These are phyloP conservation scores for Scleroderma bovista DNA, from an alignment of 768 basidiomycete genomes.

Conservation along the genomic window DNA sequence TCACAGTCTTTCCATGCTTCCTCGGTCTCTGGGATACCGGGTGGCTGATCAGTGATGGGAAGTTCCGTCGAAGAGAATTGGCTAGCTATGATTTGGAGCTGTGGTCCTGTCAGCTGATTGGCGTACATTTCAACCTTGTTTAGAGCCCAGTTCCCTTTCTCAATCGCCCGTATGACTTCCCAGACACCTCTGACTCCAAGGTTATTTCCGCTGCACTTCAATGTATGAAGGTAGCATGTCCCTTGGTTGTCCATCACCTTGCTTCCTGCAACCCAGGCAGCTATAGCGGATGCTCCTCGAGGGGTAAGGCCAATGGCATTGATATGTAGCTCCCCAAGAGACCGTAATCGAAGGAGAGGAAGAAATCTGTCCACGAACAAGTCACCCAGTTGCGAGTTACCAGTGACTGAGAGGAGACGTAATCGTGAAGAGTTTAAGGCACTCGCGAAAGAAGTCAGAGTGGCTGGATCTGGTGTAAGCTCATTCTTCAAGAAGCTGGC, in stretches of 20 bases:
- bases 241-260: slow-evolving; percentile 7
- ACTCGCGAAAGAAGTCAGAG: slow-evolving; percentile 36
- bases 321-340: slow-evolving; percentile 49
- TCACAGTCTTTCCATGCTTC: slow-evolving; percentile 32
- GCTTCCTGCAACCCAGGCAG: slow-evolving; percentile 45
- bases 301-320: slow-evolving; percentile 43
- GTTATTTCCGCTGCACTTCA: slow-evolving; percentile 55
- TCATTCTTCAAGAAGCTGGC: slow-evolving; percentile 33
- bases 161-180: slow-evolving; percentile 43
- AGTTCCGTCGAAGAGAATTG: slow-evolving; percentile 1
- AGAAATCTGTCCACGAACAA: slow-evolving; percentile 45
- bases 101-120: slow-evolving; percentile 31
- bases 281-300: slow-evolving; percentile 38
- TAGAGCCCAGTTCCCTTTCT: slow-evolving; percentile 46
- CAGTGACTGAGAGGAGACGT: slow-evolving; percentile 44
- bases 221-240: slow-evolving; percentile 38
- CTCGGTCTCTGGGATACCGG: slow-evolving; percentile 12
- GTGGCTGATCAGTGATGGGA: slow-evolving; percentile 11
- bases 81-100: slow-evolving; percentile 7
- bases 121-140: slow-evolving; percentile 43
- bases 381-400: slow-evolving; percentile 45
- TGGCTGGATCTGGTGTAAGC: slow-evolving; percentile 33
- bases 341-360: slow-evolving; percentile 39
- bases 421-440: slow-evolving; percentile 52
- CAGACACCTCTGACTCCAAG: slow-evolving; percentile 44